Evolutionary conservation across 2,329 filamentous ascomycete species (phyloP).

Genomic region (Alternaria sp.): DNA sequence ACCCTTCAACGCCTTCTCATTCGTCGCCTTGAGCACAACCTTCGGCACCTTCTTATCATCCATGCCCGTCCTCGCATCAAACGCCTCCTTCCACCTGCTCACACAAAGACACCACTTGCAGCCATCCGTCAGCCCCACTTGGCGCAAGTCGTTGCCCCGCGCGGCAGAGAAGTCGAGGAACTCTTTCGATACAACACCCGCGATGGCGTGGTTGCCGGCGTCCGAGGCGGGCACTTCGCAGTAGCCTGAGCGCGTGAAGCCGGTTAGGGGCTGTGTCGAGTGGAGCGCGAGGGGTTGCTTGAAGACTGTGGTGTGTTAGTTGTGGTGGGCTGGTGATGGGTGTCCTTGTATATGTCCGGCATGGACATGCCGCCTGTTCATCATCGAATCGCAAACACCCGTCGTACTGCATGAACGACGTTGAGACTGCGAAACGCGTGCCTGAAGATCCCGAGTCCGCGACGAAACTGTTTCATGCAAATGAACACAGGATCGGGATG

Average conservation of each 20-base stretch:
- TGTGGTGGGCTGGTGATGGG: background rate
- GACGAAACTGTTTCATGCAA: slow-evolving; percentile 11
- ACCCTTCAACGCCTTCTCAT: slow-evolving; percentile 58
- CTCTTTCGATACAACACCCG: slow-evolving; percentile 63
- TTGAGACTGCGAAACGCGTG: slow-evolving; percentile 6
- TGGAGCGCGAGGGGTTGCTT: slow-evolving; percentile 59
- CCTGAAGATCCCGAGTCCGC: background rate
- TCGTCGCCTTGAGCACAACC: slow-evolving; percentile 60
- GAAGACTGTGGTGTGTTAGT: slow-evolving; percentile 3
- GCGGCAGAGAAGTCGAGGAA: slow-evolving; percentile 68
- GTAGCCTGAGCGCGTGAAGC: slow-evolving; percentile 67
- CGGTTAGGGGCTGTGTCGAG: slow-evolving; percentile 65
- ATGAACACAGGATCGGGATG: background rate
- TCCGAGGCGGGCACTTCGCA: slow-evolving; percentile 63
- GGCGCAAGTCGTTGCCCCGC: slow-evolving; percentile 65
- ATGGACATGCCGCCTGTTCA: background rate
- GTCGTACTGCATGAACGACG: background rate
- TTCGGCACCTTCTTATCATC: slow-evolving; percentile 56
- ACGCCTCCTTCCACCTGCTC: slow-evolving; percentile 65
- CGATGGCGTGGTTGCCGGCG: slow-evolving; percentile 66
- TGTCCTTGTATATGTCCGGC: background rate
- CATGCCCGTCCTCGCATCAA: slow-evolving; percentile 59
- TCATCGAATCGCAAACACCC: background rate
- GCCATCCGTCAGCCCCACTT: slow-evolving; percentile 61
- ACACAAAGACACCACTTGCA: slow-evolving; percentile 71